Evolutionary conservation across 257 asterid genomes (phyloP).

Genomic region (Galeopsis tetrahit): DNA sequence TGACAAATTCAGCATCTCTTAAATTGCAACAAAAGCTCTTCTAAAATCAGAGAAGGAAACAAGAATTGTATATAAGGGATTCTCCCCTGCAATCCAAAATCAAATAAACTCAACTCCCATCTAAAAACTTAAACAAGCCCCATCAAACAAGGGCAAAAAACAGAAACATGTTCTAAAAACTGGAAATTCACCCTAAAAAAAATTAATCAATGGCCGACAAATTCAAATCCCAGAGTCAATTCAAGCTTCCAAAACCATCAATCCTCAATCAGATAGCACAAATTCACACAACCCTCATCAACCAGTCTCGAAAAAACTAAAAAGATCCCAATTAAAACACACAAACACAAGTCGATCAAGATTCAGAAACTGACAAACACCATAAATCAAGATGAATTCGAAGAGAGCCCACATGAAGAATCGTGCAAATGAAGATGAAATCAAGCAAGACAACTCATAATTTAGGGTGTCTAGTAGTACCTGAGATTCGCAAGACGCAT

Average conservation of each 20-base stretch:
- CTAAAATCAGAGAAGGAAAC: conserved; percentile 18
- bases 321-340: conserved; percentile 40
- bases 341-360: conserved; percentile 39
- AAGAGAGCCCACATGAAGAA: conserved; percentile 37
- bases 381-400: conserved; percentile 1
- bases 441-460: background rate
- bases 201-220: background rate
- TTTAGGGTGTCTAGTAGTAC: conserved; percentile 16
- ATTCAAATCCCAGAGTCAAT: conserved; percentile 26
- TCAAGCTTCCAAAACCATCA: conserved; percentile 32
- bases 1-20: conserved; percentile 17
- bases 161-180: background rate
- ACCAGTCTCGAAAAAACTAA: conserved; percentile 26
- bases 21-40: conserved; percentile 17
- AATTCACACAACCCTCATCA: conserved; percentile 30
- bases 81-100: conserved; percentile 18
- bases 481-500: conserved; percentile 29
- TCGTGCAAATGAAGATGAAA: conserved; percentile 25
- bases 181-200: background rate
- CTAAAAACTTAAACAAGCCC: conserved; percentile 27
- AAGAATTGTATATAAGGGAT: background rate
- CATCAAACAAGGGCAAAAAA: background rate
- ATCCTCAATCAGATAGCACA: conserved; percentile 31
- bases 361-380: conserved; percentile 32
- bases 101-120: conserved; percentile 27